These are phyloP conservation scores for Amylocarpus encephaloides DNA, from an alignment of 2,329 filamentous ascomycete genomes.

Conservation along the genomic window DNA sequence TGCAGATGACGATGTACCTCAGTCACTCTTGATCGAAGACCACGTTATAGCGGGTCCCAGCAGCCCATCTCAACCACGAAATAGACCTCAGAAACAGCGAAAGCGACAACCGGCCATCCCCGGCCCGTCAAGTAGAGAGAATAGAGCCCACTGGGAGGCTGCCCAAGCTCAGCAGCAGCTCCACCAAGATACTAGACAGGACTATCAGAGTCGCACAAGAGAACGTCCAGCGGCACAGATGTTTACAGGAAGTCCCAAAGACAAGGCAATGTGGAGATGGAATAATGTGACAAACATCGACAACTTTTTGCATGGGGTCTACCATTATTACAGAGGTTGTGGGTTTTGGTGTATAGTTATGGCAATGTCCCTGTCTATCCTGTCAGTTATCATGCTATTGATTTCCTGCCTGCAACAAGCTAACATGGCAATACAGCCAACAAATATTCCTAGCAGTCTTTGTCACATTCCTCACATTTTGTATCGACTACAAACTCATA, in stretches of 20 bases:
- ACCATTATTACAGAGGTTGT: constrained; percentile 60
- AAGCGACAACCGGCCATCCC: constrained; percentile 31
- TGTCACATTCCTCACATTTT: constrained; percentile 61
- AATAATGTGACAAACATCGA: constrained; percentile 66
- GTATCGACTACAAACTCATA: constrained; percentile 59
- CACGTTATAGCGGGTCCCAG: constrained; percentile 32
- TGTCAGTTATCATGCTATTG: constrained; percentile 37
- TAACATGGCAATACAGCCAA: constrained; percentile 39
- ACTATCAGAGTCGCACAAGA: constrained; percentile 5
- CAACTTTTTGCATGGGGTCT: constrained; percentile 62
- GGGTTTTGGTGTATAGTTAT: constrained; percentile 65
- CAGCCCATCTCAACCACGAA: constrained; percentile 22
- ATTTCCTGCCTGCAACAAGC: not conserved
- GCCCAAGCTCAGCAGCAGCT: constrained; percentile 46
- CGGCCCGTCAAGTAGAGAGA: constrained; percentile 39
- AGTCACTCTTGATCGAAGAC: constrained; percentile 55
- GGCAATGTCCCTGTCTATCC: constrained; percentile 47
- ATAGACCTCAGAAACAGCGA: constrained; percentile 10
- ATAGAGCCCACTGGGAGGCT: constrained; percentile 49
- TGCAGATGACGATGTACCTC: constrained; percentile 51
- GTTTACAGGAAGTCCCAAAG: constrained; percentile 48
- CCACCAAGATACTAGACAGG: constrained; percentile 37
- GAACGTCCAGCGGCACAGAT: constrained; percentile 45
- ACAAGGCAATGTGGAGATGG: constrained; percentile 68
- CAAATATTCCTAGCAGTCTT: constrained; percentile 63